Percentiles rank a stretch among this genome's conserved stretches.
Evolutionary conservation across 179 eudicot genomes (phyloP).

Genomic region (Actinidia arguta): DNA sequence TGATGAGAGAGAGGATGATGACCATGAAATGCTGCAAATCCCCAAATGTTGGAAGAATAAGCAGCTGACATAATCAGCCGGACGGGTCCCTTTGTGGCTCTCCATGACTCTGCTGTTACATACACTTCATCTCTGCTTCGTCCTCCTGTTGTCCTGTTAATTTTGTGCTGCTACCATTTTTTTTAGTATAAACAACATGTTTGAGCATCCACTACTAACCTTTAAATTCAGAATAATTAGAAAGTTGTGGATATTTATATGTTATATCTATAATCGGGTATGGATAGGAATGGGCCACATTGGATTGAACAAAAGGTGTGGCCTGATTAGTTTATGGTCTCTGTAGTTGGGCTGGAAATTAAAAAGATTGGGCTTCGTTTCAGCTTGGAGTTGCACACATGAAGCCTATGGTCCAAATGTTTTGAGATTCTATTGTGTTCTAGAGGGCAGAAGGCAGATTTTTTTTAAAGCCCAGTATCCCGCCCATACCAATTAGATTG

Average conservation of each 20-base stretch:
- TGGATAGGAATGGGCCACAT: not conserved
- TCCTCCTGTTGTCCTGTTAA: not conserved
- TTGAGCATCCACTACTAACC: not conserved
- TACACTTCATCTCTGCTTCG: slow-evolving; percentile 60
- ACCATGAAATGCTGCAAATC: slow-evolving; percentile 89
- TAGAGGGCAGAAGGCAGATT: no score
- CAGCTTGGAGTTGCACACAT: not conserved
- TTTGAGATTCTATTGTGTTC: not conserved
- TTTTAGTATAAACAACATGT: slow-evolving; percentile 30
- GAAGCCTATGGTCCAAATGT: not conserved
- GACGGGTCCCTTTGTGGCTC: slow-evolving; percentile 76
- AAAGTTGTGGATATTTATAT: not conserved
- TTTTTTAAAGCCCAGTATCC: no score
- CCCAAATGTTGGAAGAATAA: slow-evolving; percentile 66
- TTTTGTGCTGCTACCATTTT: slow-evolving; percentile 14
- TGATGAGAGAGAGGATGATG: slow-evolving; percentile 53
- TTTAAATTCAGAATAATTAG: no score
- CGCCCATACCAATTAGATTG: no score
- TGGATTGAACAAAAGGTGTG: no score
- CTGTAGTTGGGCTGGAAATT: not conserved
- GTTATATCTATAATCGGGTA: not conserved
- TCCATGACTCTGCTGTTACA: slow-evolving; percentile 72
- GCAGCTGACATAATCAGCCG: slow-evolving; percentile 77
- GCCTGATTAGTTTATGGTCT: no score
- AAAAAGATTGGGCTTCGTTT: not conserved